Percentiles rank a stretch among this genome's conserved stretches.
Conservation (phyloP, 1,284 basidiomycete species). For the Malassezia vespertilionis region DNA sequence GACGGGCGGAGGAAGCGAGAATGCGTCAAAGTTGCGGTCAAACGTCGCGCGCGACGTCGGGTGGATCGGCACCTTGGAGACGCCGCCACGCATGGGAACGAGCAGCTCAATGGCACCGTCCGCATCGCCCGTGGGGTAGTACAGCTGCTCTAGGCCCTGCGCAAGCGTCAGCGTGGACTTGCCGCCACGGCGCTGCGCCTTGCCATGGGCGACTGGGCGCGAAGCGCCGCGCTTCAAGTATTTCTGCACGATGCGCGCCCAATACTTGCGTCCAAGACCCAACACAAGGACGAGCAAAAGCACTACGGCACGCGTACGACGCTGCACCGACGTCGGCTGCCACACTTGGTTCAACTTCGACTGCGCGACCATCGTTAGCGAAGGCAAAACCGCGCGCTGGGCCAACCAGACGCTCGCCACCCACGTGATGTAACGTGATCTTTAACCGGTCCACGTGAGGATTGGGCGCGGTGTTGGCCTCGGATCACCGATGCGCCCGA, state of each 20-base stretch:
- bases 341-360: slow-evolving; percentile 7
- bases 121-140: slow-evolving; percentile 24
- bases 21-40: slow-evolving; percentile 36
- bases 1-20: slow-evolving; percentile 33
- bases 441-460: slow-evolving; percentile 8
- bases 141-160: slow-evolving; percentile 38
- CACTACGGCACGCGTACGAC: slow-evolving; percentile 1
- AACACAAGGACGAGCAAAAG: slow-evolving; percentile 9
- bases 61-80: slow-evolving; percentile 46
- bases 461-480: slow-evolving; percentile 8
- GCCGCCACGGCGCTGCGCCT: background rate
- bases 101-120: slow-evolving; percentile 33
- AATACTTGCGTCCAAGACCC: slow-evolving; percentile 9
- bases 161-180: slow-evolving; percentile 7
- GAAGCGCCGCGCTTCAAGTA: background rate
- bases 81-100: slow-evolving; percentile 33
- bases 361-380: slow-evolving; percentile 9
- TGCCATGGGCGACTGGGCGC: slow-evolving; percentile 1
- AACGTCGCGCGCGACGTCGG: slow-evolving; percentile 46
- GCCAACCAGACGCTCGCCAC: background rate
- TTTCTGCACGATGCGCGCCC: background rate
- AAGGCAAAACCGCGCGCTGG: background rate
- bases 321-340: background rate
- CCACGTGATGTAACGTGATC: slow-evolving; percentile 2
- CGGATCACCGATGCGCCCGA: slow-evolving; percentile 5